A percentile compares a stretch with the other conserved stretches of the same genome.
Conservation (phyloP, 192 early-diverging fungal genomes). For the Geranomyces michiganensis region DNA sequence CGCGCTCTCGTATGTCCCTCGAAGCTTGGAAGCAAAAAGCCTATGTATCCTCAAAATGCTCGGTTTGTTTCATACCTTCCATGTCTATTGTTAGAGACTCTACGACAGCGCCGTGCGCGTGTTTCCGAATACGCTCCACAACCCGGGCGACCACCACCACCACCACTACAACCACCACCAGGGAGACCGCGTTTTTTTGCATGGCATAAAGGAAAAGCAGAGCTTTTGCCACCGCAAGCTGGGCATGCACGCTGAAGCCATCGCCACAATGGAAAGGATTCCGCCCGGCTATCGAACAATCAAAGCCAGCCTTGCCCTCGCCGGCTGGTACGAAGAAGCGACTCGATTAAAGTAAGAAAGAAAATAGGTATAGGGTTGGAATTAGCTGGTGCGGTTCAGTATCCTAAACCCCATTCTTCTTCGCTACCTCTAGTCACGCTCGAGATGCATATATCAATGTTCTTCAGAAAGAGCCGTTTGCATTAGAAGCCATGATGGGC, state of each 20-base stretch:
- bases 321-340: conserved; percentile 15
- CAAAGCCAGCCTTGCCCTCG: background rate
- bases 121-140: background rate
- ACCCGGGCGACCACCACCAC: background rate
- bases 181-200: conserved; percentile 7
- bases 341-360: background rate
- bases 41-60: background rate
- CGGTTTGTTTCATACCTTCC: too few species aligned
- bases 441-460: conserved; percentile 10
- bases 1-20: conserved; percentile 5
- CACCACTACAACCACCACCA: background rate
- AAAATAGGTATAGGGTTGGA: too few species aligned
- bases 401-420: too few species aligned
- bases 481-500: conserved; percentile 18
- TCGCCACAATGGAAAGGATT: conserved; percentile 5
- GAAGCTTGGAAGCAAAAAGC: background rate
- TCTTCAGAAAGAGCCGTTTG: conserved; percentile 19
- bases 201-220: conserved; percentile 10
- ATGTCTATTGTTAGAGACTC: background rate
- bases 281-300: background rate
- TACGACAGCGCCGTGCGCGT: background rate
- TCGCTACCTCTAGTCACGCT: background rate
- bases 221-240: background rate
- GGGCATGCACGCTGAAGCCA: conserved; percentile 3
- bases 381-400: too few species aligned